Evolutionary conservation across 345 rosid species (phyloP).

Genomic region (Carallia brachiata): DNA sequence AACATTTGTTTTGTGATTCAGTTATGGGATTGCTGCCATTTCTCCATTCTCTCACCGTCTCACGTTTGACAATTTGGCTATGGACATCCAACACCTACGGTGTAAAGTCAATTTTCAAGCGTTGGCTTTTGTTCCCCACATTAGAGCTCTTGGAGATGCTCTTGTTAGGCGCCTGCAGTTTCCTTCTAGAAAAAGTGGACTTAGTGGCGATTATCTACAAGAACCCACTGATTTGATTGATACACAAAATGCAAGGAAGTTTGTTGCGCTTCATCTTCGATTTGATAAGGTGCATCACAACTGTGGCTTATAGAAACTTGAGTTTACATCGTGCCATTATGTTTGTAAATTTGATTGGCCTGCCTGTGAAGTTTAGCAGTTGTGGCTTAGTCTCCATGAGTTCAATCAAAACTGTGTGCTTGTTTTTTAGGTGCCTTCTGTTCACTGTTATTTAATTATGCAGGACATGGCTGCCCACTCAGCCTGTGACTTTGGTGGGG

Average conservation of each 20-base stretch:
- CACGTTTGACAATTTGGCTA: slow-evolving; percentile 77
- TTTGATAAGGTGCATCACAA: slow-evolving; percentile 70
- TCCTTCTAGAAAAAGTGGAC: slow-evolving; percentile 36
- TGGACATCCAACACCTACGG: slow-evolving; percentile 67
- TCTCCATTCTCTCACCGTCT: slow-evolving; percentile 95
- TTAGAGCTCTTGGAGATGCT: slow-evolving; percentile 61
- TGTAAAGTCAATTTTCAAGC: slow-evolving; percentile 95
- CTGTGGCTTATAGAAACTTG: neutral
- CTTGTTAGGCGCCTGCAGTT: slow-evolving; percentile 62
- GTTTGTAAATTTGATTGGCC: neutral
- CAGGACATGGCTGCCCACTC: slow-evolving; percentile 99
- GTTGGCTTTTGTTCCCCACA: slow-evolving; percentile 60
- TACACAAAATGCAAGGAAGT: slow-evolving; percentile 53
- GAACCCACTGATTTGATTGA: slow-evolving; percentile 36
- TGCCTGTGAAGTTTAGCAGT: neutral
- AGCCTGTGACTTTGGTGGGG: slow-evolving; percentile 97
- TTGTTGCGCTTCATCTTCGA: slow-evolving; percentile 84
- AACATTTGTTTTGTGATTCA: slow-evolving; percentile 23
- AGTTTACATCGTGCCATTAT: neutral
- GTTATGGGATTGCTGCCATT: slow-evolving; percentile 86
- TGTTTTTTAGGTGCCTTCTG: neutral
- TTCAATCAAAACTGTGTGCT: neutral
- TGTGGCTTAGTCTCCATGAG: neutral
- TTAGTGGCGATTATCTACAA: slow-evolving; percentile 28
- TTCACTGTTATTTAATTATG: slow-evolving; percentile 10